Evolutionary conservation across 2,329 filamentous ascomycete genomes (phyloP).

Genomic region (Cyclaneusma minus): DNA sequence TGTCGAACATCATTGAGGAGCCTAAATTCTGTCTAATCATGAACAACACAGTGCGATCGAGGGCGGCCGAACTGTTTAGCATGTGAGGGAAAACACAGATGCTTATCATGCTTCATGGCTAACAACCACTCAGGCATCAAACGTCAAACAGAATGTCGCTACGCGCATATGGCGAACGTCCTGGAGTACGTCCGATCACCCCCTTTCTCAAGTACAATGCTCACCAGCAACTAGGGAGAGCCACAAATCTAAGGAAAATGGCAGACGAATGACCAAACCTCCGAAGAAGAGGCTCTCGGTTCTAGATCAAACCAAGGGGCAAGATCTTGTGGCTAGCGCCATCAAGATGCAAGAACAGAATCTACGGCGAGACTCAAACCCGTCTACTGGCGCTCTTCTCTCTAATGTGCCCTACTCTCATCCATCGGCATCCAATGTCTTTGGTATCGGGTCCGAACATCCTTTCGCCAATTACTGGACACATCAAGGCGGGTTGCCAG

Average conservation of each 20-base stretch:
- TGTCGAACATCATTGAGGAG: too few species aligned
- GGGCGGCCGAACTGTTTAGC: conserved; percentile 53
- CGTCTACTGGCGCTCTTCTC: conserved; percentile 39
- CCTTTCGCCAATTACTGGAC: conserved; percentile 80
- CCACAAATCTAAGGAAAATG: conserved; percentile 33
- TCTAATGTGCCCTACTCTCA: conserved; percentile 60
- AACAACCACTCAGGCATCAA: conserved; percentile 45
- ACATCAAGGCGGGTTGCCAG: conserved; percentile 56
- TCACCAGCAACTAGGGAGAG: conserved; percentile 31
- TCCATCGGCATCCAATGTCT: conserved; percentile 59
- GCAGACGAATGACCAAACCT: conserved; percentile 39
- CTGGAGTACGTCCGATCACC: conserved; percentile 43
- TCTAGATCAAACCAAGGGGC: conserved; percentile 7
- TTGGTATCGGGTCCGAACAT: conserved; percentile 66
- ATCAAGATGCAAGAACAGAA: conserved; percentile 30
- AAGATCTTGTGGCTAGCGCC: conserved; percentile 33
- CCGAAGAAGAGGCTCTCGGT: conserved; percentile 37
- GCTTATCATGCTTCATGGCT: conserved; percentile 1
- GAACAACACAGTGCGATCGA: conserved; percentile 48
- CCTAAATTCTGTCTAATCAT: too few species aligned
- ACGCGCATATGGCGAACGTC: conserved; percentile 62
- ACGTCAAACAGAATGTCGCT: conserved; percentile 59
- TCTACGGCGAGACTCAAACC: conserved; percentile 12
- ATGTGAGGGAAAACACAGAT: too few species aligned
- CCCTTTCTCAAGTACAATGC: conserved; percentile 1